Evolutionary conservation across 805 yeast species (phyloP), one percentile per base, ranked within the genome.

Genomic region (Candida lessepsii): DNA sequence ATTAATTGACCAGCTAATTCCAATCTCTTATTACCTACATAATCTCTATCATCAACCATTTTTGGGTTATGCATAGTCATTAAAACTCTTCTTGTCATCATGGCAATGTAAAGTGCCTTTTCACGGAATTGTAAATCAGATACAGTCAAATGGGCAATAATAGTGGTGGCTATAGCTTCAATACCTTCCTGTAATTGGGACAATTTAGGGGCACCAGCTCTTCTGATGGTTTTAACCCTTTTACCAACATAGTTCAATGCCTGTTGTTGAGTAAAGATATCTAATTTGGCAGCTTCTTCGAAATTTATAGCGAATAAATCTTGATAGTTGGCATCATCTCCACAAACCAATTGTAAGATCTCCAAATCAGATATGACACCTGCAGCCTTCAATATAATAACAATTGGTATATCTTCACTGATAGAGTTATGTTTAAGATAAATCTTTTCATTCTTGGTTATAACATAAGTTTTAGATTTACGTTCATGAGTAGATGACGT

Each of bases 401-500:
- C 98, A 52, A 93, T 91, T 2, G 99, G 99, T 13, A 93, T 77
- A 59, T 93, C 99, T 62, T 93, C 99, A 51, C 86, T 76, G 49
- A 93, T 85, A 45, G 98, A 91, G 66, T 93, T 93, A 65, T 93
- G 99, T 60, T 93, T 93, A 53, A 93, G 71, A 59, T 85, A 93
- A 13, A 93, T 87, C 50, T 82, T 85, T 37, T 81, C 93, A 59
- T 90, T 86, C 53, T 91, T 91, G 24, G 97, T 86, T 29, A 93
- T 82, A 29, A 93, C 96, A 57, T 93, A 93, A 0, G 99, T 93
- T 59, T 93, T 93, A 18, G 98, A 91, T 61, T 91, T 95, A 65
- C 99, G 80, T 65, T 93, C 99, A 63, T 93, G 99, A 1, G 99
- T 91, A 2, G 97, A 89, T 4, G 97, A 88, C 0, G 99, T 93